Percentiles rank a stretch among this genome's conserved stretches.
phyloP scores from a whole-genome alignment of 2,329 filamentous ascomycete genomes.

The Phaeosphaeria sp. region DNA sequence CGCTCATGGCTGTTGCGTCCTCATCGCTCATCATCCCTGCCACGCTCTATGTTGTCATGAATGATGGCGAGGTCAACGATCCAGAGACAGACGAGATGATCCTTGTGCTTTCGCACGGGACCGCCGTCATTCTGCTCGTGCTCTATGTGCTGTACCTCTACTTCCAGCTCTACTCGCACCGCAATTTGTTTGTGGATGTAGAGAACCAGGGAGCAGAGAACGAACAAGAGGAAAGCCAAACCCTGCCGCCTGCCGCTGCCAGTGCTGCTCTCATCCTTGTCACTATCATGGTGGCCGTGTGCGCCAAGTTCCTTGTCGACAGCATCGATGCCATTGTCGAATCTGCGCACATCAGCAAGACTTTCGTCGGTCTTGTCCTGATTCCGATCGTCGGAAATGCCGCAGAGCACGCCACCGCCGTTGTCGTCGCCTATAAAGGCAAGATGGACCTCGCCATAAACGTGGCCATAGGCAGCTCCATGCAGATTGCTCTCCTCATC shows the following conservation, averaged over 20 bases:
- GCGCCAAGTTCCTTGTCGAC: constrained; percentile 62
- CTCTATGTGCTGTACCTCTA: constrained; percentile 63
- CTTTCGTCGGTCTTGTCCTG: constrained; percentile 64
- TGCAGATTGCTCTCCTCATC: constrained; percentile 70
- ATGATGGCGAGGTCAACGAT: constrained; percentile 43
- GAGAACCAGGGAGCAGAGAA: constrained; percentile 41
- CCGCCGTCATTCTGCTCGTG: constrained; percentile 60
- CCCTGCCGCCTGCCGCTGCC: constrained; percentile 55
- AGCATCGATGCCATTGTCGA: constrained; percentile 62
- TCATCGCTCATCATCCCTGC: constrained; percentile 62
- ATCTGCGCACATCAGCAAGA: constrained; percentile 59
- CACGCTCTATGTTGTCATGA: constrained; percentile 59
- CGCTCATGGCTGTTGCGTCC: constrained; percentile 63
- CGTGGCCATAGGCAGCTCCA: constrained; percentile 69
- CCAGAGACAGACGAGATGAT: constrained; percentile 56
- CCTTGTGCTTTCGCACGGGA: constrained; percentile 60
- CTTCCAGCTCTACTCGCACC: constrained; percentile 62
- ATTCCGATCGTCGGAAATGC: no score
- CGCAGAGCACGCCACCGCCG: constrained; percentile 71
- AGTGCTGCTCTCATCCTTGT: constrained; percentile 56
- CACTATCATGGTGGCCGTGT: constrained; percentile 58
- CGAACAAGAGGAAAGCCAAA: constrained; percentile 46
- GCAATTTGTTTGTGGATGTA: constrained; percentile 55
- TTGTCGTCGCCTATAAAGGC: constrained; percentile 68
- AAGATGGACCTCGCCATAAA: constrained; percentile 74